Base-by-base conservation (phyloP, 257 asterid genomes). In the Phtheirospermum japonicum region DNA sequence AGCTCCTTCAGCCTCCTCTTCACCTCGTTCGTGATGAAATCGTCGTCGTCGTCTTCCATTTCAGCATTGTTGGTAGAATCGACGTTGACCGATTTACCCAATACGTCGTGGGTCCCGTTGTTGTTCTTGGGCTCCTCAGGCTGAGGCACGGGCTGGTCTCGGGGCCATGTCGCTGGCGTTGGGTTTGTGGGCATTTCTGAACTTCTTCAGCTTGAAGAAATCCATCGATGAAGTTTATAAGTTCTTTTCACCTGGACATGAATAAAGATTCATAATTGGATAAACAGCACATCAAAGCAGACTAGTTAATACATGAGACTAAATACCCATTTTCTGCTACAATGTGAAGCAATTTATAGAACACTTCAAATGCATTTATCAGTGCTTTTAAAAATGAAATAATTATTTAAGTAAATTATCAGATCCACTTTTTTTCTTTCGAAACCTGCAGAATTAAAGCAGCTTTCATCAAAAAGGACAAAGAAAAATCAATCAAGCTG, bases 1-100 rank as follows among this genome's bases (percentile, higher is more conserved):
- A 92, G 87, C 76, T 86, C 97, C 76, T 89, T 89, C 73, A 92
- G 68, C 85, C 96, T 92, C 85, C 94, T 82, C 73, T 89, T 89
- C 60, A 92, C 96, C 85, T 92, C 99, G 59, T 86, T 87, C 2
- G 87, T 80, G 70, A 92, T 92, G 73, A 92, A 89, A 74, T 92
- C 97, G 46, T 91, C 97, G 4, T 92, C 97, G 0, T 92, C 99
- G 0, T 50, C 57, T 73, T 88, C 96, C 13, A 68, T 61, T 61
- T 88, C 94, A 64, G 79, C 55, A 6, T 50, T 50, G 69, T 79
- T 80, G 51, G 72, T 42, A n/a, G 80, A 46, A 72, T 91, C 90
- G 49, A 71, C 80, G 63, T 64, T 64, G 12, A 54, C 78, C 2
- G 87, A 66, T 70, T 86, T 81, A n/a, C 80, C 83, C 80, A 73